Percentiles rank a stretch among this genome's conserved stretches.
phyloP scores from a whole-genome alignment of 192 early-diverging fungal genomes.

The Gaertneriomyces semiglobifer region DNA sequence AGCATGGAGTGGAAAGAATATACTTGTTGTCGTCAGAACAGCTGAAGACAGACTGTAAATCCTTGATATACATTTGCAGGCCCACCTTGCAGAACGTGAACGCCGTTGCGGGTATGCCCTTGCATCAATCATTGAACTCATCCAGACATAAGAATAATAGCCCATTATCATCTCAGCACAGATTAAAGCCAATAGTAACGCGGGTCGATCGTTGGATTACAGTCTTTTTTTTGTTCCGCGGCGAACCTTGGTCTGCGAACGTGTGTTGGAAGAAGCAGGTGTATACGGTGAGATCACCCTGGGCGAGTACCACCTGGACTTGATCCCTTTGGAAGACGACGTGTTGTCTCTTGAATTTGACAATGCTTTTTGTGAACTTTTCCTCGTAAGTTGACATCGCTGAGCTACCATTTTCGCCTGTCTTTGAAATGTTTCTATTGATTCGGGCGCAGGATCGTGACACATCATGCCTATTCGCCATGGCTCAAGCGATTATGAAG shows the following conservation, averaged over 20 bases:
- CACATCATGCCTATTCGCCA: slow-evolving; percentile 65
- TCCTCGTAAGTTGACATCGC: slow-evolving; percentile 47
- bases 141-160: no score
- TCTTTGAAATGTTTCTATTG: background rate
- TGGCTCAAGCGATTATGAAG: slow-evolving; percentile 82
- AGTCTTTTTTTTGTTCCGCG: slow-evolving; percentile 81
- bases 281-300: slow-evolving; percentile 83
- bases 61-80: slow-evolving; percentile 79
- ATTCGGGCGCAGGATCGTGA: slow-evolving; percentile 62
- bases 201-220: slow-evolving; percentile 2
- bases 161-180: background rate
- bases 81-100: slow-evolving; percentile 69
- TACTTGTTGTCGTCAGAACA: slow-evolving; percentile 70
- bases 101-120: slow-evolving; percentile 21
- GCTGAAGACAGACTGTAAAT: slow-evolving; percentile 67
- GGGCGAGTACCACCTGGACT: slow-evolving; percentile 85
- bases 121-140: background rate
- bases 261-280: slow-evolving; percentile 89
- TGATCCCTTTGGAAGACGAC: slow-evolving; percentile 88
- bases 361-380: slow-evolving; percentile 76
- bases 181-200: background rate
- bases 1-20: slow-evolving; percentile 95
- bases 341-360: slow-evolving; percentile 86
- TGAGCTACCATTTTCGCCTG: background rate
- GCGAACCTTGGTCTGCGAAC: slow-evolving; percentile 85